phyloP scores from a whole-genome alignment of 139 green algal genomes.

The Chlamydomonas urium region DNA sequence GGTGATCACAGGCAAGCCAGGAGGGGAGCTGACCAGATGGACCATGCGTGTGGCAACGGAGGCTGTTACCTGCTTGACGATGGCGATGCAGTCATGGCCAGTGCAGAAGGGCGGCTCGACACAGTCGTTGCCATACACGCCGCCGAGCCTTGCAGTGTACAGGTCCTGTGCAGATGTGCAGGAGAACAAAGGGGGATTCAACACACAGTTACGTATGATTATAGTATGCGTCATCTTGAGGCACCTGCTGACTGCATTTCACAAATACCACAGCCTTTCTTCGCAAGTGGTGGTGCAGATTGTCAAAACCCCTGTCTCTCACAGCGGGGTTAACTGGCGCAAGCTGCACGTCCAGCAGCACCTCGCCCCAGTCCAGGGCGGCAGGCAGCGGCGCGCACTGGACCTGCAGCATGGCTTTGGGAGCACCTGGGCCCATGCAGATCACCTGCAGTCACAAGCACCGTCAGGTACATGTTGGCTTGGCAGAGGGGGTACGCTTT shows the following conservation, averaged over 20 bases:
- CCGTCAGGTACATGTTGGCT: no score
- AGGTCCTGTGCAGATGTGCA: constrained; percentile 48
- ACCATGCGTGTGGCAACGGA: background rate
- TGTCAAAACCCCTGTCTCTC: background rate
- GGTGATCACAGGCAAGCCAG: constrained; percentile 6
- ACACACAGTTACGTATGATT: background rate
- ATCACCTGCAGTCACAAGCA: no score
- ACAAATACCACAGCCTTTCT: background rate
- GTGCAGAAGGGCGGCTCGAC: constrained; percentile 54
- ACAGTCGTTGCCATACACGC: constrained; percentile 53
- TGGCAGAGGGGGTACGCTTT: no score
- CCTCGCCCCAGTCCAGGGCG: constrained; percentile 79
- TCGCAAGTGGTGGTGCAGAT: no score
- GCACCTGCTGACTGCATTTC: background rate
- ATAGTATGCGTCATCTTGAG: background rate
- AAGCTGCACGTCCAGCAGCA: constrained; percentile 59
- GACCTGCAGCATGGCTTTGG: constrained; percentile 42
- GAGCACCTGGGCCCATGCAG: constrained; percentile 28
- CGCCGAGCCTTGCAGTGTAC: constrained; percentile 59
- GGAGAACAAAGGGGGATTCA: background rate
- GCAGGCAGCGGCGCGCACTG: constrained; percentile 44
- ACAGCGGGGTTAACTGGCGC: constrained; percentile 64
- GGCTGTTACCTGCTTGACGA: constrained; percentile 19
- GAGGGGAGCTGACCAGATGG: background rate
- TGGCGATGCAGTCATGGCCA: constrained; percentile 53